Conservation (phyloP, 2,329 filamentous ascomycete genomes). For the Cercospora citrullina region DNA sequence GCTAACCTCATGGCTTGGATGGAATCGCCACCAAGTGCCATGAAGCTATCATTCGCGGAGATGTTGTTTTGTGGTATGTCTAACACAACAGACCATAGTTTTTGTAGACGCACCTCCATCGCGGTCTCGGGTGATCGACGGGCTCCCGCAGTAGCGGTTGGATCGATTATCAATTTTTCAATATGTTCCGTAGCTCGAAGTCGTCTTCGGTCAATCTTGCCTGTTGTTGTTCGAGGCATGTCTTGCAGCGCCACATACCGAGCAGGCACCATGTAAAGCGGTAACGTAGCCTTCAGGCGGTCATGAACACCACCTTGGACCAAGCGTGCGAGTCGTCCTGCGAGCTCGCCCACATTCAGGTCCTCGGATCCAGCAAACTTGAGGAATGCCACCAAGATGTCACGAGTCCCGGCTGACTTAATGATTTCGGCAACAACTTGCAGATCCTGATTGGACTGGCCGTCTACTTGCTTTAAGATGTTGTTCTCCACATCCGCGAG, state of each 20-base stretch:
- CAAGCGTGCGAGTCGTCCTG: constrained; percentile 39
- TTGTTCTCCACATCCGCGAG: constrained; percentile 54
- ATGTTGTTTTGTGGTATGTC: constrained; percentile 10
- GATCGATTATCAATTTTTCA: not conserved
- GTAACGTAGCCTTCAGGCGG: constrained; percentile 41
- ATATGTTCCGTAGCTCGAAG: not conserved
- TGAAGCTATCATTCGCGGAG: constrained; percentile 43
- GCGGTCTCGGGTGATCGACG: not conserved
- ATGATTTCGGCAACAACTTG: constrained; percentile 5
- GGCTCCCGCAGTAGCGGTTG: not conserved
- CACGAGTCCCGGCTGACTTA: not conserved
- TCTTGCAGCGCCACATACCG: constrained; percentile 65
- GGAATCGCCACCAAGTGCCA: constrained; percentile 44
- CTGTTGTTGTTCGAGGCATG: constrained; percentile 68
- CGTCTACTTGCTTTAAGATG: not conserved
- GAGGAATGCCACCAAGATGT: not conserved
- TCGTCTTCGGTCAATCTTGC: constrained; percentile 64
- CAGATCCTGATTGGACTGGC: not conserved
- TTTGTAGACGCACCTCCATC: constrained; percentile 17
- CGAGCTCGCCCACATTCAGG: not conserved
- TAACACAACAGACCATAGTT: constrained; percentile 26
- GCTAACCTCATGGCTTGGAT: constrained; percentile 20
- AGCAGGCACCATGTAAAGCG: constrained; percentile 74
- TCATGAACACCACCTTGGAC: not conserved
- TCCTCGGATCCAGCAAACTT: not conserved